Percentiles rank a stretch among this genome's conserved stretches.
Evolutionary conservation across 2,329 filamentous ascomycete genomes (phyloP).

Genomic region (Venturiaceae sp.): DNA sequence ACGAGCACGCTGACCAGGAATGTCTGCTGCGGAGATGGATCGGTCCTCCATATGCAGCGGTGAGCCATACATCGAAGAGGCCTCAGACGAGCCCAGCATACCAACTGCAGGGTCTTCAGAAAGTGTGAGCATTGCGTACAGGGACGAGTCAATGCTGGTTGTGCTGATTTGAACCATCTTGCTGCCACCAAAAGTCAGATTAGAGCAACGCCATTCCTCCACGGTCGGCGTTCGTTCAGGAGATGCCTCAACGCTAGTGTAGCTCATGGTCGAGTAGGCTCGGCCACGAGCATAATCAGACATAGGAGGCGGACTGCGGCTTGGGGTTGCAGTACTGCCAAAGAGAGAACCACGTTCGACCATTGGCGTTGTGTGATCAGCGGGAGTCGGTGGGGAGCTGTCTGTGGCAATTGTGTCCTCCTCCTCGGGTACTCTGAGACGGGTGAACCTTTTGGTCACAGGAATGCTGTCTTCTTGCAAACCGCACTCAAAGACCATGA

Average conservation of each 20-base stretch:
- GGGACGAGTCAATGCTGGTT: conserved; percentile 64
- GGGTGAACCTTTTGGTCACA: conserved; percentile 47
- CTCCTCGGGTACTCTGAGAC: conserved; percentile 32
- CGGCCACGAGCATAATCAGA: conserved; percentile 16
- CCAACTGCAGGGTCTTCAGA: conserved; percentile 69
- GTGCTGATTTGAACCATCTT: conserved; percentile 56
- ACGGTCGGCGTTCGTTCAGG: conserved; percentile 24
- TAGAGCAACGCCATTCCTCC: conserved; percentile 59
- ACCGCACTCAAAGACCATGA: conserved; percentile 67
- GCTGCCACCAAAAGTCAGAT: conserved; percentile 51
- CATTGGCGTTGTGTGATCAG: background rate
- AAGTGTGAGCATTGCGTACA: conserved; percentile 57
- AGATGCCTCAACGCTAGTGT: conserved; percentile 20
- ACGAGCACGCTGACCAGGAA: conserved; percentile 77
- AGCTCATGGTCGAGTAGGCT: conserved; percentile 15
- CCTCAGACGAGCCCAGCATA: conserved; percentile 43
- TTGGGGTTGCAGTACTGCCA: background rate
- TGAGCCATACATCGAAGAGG: conserved; percentile 44
- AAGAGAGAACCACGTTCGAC: conserved; percentile 3
- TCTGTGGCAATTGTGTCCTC: background rate
- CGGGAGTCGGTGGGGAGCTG: conserved; percentile 1
- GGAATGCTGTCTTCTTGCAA: conserved; percentile 48
- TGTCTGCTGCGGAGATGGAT: conserved; percentile 42
- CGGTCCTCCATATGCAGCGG: conserved; percentile 40
- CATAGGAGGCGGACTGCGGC: background rate